Percentiles rank a stretch among this genome's conserved stretches.
Conservation (phyloP, 495 filamentous ascomycete species). For the Talaromyces stipitatus region DNA sequence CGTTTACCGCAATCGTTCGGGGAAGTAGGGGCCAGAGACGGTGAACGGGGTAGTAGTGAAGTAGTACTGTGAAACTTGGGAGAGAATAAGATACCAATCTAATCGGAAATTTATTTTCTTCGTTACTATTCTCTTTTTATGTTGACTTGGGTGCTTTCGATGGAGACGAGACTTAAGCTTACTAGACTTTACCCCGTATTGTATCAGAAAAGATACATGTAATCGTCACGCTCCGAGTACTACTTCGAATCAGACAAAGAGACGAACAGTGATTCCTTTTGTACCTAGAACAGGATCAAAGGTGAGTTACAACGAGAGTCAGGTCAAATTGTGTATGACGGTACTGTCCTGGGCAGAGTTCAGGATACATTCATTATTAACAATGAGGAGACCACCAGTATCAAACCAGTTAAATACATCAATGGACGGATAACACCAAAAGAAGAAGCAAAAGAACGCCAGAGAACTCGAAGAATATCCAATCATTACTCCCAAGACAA, state of each 20-base stretch:
- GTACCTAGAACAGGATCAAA: no score
- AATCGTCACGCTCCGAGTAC: no score
- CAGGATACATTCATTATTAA: background rate
- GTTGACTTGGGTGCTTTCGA: background rate
- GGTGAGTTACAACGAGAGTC: no score
- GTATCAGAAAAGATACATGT: no score
- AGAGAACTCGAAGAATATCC: background rate
- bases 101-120: slow-evolving; percentile 6
- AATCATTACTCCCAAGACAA: background rate
- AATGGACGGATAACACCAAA: background rate
- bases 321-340: background rate
- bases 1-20: background rate
- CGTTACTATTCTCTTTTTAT: slow-evolving; percentile 10
- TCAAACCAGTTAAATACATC: background rate
- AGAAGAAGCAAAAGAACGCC: background rate
- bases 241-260: no score
- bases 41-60: background rate
- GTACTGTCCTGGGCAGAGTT: background rate
- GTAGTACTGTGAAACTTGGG: background rate
- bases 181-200: no score
- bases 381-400: background rate
- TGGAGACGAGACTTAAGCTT: no score
- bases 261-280: no score
- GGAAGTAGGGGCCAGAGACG: background rate
- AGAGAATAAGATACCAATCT: background rate